Percentiles rank a stretch among this genome's conserved stretches.
These are phyloP conservation scores for Lathyrus aphaca DNA, from an alignment of 306 rosid species.

Conservation along the genomic window DNA sequence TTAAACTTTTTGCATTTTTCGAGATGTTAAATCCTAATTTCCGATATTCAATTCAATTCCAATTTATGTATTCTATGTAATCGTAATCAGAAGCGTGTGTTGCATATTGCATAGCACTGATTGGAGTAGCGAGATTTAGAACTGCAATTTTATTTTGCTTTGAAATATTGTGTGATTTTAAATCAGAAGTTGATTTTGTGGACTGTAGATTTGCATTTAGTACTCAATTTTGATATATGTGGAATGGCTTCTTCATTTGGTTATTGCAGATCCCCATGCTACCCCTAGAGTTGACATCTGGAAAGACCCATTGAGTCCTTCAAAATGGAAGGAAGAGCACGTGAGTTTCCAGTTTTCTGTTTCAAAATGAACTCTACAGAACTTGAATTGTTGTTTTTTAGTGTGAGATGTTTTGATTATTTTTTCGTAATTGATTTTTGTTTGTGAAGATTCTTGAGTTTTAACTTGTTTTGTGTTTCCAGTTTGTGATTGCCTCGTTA, in stretches of 20 bases:
- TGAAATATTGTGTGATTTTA: too few species aligned
- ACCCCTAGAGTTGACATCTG: conserved; percentile 71
- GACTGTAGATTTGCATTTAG: neutral
- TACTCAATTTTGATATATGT: conserved; percentile 1
- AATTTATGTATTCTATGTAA: conserved; percentile 4
- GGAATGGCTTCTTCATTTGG: conserved; percentile 32
- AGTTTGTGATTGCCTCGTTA: conserved; percentile 84
- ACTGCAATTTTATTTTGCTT: neutral
- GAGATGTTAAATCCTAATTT: too few species aligned
- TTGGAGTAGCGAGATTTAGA: neutral
- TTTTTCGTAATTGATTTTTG: neutral
- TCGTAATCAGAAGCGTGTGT: neutral
- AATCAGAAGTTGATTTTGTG: neutral
- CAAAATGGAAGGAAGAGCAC: conserved; percentile 99
- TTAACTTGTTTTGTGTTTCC: conserved; percentile 45
- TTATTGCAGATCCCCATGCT: conserved; percentile 83
- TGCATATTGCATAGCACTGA: too few species aligned
- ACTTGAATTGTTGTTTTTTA: conserved; percentile 12
- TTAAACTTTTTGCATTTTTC: neutral
- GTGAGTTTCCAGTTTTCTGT: conserved; percentile 55
- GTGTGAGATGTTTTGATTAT: conserved; percentile 12
- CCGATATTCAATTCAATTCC: neutral
- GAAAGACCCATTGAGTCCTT: conserved; percentile 90
- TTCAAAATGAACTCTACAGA: conserved; percentile 16
- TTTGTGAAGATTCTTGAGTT: conserved; percentile 15